Base-by-base conservation (phyloP, 140 eudicot species). In the Flaveria floridana region DNA sequence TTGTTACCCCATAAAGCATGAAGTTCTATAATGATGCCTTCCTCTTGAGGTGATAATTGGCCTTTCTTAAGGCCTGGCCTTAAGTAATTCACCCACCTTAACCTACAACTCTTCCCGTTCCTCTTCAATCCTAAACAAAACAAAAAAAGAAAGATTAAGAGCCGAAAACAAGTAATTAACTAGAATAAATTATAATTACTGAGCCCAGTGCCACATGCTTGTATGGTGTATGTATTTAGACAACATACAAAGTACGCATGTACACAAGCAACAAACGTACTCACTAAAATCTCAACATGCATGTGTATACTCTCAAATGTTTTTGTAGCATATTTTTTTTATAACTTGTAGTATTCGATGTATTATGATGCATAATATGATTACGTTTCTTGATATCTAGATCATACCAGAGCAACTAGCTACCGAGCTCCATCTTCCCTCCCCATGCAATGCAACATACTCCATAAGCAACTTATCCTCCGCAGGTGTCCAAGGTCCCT, bases 1-100 rank as follows among this genome's bases (percentile, higher is more conserved):
- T 86, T 91, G 92, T 91, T 91, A 64, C 97, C 97, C 92, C 90
- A 91, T 28, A 91, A 70, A 52, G 97, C 83, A 85, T 88, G 97
- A 20, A 91, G 86, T 76, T 91, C 97, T 53, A 91, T 86, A 46
- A 91, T 91, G 86, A 88, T 84, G 78, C 92, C 95, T 84, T 91
- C 95, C 69, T 91, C 97, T 73, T 88, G 90, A 59, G 95, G 95
- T 23, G 95, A 82, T 50, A 91, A 53, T 8, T 88, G 91, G 63
- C 89, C 90, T 86, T 76, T 88, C 77, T 86, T 91, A 12, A 91
- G 90, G n/a, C 97, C 97, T 0, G 97, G 95, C 64, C 90, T 81
- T 13, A 91, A 64, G 82, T 91, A 91, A 52, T 91, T 91, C 89
- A 91, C 90, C 97, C 97, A 91, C 16, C 97, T 79, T 55, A 90